phyloP scores from a whole-genome alignment of 805 yeast species.

The Starmera caribaea region DNA sequence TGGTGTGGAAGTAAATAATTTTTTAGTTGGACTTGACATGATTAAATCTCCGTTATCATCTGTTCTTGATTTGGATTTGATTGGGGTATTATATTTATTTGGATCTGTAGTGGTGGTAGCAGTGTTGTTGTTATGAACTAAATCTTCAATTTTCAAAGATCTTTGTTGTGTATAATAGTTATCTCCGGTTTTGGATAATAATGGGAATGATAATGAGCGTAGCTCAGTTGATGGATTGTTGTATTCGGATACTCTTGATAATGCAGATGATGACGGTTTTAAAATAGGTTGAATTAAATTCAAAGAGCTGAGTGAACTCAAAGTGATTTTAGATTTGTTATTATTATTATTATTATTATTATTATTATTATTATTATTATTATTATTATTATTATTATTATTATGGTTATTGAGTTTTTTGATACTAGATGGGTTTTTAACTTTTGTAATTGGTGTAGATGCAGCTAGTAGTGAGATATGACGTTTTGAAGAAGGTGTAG shows the following conservation, averaged over 20 bases:
- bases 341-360: neutral
- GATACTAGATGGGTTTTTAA: slow-evolving; percentile 3
- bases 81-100: slow-evolving; percentile 11
- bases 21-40: slow-evolving; percentile 29
- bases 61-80: neutral
- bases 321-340: slow-evolving; percentile 4
- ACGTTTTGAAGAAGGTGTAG: slow-evolving; percentile 17
- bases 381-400: neutral
- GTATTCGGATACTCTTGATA: slow-evolving; percentile 6
- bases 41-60: slow-evolving; percentile 15
- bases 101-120: too few relatives aligned
- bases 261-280: slow-evolving; percentile 2
- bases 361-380: slow-evolving; percentile 4
- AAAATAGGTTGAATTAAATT: neutral
- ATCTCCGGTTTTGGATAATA: neutral
- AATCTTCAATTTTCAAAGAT: slow-evolving; percentile 10
- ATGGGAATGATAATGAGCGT: slow-evolving; percentile 1
- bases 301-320: slow-evolving; percentile 1
- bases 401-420: neutral
- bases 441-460: slow-evolving; percentile 14
- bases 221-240: neutral
- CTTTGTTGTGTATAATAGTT: neutral
- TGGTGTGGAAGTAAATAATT: slow-evolving; percentile 28
- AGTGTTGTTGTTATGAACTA: slow-evolving; percentile 4
- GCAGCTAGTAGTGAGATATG: slow-evolving; percentile 26